Conservation (phyloP, 345 rosid species). For the Gossypioides kirkii region DNA sequence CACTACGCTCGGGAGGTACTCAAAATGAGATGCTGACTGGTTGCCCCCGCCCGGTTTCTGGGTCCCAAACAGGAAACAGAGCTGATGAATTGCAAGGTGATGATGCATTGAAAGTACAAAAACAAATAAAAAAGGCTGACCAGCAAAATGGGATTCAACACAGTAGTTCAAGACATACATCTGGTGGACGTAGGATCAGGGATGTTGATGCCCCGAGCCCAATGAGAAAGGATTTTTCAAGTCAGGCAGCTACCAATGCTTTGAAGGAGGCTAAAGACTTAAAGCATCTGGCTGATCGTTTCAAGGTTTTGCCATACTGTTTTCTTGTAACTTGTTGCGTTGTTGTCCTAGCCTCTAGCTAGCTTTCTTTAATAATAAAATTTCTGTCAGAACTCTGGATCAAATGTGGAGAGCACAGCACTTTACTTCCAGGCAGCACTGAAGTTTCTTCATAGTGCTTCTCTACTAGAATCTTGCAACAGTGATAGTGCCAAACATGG, state of each 20-base stretch:
- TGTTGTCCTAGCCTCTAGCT: neutral
- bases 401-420: conserved; percentile 54
- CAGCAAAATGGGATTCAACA: conserved; percentile 44
- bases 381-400: conserved; percentile 55
- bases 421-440: conserved; percentile 94
- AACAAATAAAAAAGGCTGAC: conserved; percentile 39
- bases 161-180: conserved; percentile 37
- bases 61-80: conserved; percentile 33
- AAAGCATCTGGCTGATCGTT: conserved; percentile 92
- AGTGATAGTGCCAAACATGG: conserved; percentile 60
- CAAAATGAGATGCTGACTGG: conserved; percentile 34
- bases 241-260: conserved; percentile 60
- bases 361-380: neutral
- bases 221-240: conserved; percentile 58
- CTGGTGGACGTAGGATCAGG: conserved; percentile 48
- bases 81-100: conserved; percentile 28
- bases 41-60: conserved; percentile 24
- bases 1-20: conserved; percentile 39
- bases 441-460: conserved; percentile 89
- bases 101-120: conserved; percentile 36
- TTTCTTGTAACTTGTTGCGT: conserved; percentile 7
- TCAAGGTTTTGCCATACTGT: conserved; percentile 49
- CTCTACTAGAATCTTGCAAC: conserved; percentile 63
- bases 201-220: conserved; percentile 62
- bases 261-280: conserved; percentile 90